Base-by-base conservation (phyloP, 1,139 yeast species). In the Casaregolazyma lundiana region DNA sequence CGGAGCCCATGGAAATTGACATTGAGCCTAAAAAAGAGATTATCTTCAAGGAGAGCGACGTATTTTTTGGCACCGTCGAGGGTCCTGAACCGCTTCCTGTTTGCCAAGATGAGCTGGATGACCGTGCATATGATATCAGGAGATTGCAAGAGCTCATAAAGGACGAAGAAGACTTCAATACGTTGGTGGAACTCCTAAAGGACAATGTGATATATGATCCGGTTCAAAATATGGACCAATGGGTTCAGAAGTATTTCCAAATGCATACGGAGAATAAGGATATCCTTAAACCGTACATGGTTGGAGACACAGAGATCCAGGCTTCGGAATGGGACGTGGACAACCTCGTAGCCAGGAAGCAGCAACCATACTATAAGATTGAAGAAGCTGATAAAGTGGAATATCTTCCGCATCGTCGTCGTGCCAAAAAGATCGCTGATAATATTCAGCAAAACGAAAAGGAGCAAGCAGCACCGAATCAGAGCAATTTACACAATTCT, bases 331-430 rank as follows among this genome's bases (percentile, higher is more conserved):
- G 53, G 52, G 46, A 44, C 34, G 47, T 38, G 6, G 45, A 46
- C 11, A 15, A 22, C 7, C 29, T 40, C 6, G 21, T 89, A 0
- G 73, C 88, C 1, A 84, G 86, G 60, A 77, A 80, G 58, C 80
- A 90, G 40, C 80, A 82, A 49, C 96, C 96, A 0, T 87, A 82
- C 61, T 68, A 69, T 45, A 85, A 84, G 62, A 81, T 88, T 35
- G 77, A 84, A 0, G 96, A 88, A 55, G 73, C 78, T 0, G 76
- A 81, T 45, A 90, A 90, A 62, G 70, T 78, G 8, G 84, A 78
- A 49, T 90, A 88, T 58, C 71, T 90, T 46, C 94, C 95, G 2
- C 96, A 89, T 63, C 75, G 84, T 64, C 82, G 74, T 65, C 81
- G 65, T 66, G 36, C 39, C n/a, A 76, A 60, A 49, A 76, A 78